Base-by-base conservation (phyloP, 495 filamentous ascomycete species). In the Penicillium roqueforti region DNA sequence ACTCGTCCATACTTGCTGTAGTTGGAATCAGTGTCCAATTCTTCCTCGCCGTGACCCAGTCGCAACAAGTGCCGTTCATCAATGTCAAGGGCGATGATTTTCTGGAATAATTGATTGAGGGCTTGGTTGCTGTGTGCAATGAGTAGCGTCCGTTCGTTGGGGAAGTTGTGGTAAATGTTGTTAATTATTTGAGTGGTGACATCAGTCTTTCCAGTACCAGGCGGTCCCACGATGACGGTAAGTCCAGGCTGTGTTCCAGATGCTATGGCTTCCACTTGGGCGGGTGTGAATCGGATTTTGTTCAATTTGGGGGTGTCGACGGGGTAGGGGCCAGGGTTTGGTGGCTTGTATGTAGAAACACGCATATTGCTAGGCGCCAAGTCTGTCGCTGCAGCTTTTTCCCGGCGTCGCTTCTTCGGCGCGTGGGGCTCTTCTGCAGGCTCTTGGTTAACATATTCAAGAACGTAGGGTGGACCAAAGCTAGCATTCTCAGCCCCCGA, bases 131-230 rank as follows among this genome's bases (percentile, higher is more conserved):
- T 96, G 69, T 97, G 93, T 10, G 93, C 95, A 58, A 99, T 86
- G 36, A 99, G 83, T 22, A 99, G 74, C 0, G 92, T 99, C 39
- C 91, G 85, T 67, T 99, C 91, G 23, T 80, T 77, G 14, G 95
- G 93, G 66, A 96, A 97, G 72, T 96, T 93, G 74, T 97, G 95
- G 68, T 97, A 99, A 48, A 99, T 87, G 65, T 97, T 97, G 78
- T 89, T 96, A 72, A 99, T 97, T 58, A 97, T 95, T 68, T 99
- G 93, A 3, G 92, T 97, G 23, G 90, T 91, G 51, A 99, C 95
- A 70, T 99, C 93, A 25, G 93, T 99, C 74, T 99, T 99, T 53
- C 93, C 93, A 3, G 93, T 99, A 13, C 93, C 93, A 8, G 93
- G 93, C 37, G 93, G 93, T 0, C 93, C 93, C 51, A 97, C 91